phyloP scores from a whole-genome alignment of 371 early-diverging fungal species.

The Capillidium rhysosporum region DNA sequence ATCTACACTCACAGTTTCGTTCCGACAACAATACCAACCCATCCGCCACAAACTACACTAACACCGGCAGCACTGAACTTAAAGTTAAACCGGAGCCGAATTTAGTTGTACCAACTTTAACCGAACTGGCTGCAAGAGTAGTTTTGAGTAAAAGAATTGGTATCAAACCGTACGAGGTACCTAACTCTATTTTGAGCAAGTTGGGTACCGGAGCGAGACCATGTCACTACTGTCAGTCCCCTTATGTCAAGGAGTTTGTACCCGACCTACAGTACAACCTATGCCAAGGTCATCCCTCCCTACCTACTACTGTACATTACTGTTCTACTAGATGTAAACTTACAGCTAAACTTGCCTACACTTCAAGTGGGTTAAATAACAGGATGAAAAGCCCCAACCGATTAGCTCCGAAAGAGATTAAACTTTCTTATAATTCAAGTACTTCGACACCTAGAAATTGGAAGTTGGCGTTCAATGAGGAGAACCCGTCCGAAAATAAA shows the following conservation, averaged over 20 bases:
- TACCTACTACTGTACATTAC: not conserved
- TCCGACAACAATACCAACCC: not conserved
- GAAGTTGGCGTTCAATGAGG: not conserved
- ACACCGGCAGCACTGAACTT: not conserved
- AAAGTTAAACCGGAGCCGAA: not conserved
- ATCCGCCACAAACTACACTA: not conserved
- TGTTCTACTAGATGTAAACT: not conserved
- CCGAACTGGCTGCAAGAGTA: slow-evolving; percentile 16
- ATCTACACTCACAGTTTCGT: too few species aligned
- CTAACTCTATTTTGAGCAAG: not conserved
- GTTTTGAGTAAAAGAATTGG: slow-evolving; percentile 10
- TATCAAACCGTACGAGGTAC: slow-evolving; percentile 8
- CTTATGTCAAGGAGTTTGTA: slow-evolving; percentile 38
- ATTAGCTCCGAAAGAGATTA: not conserved
- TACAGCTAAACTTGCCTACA: not conserved
- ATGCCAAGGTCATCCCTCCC: slow-evolving; percentile 1
- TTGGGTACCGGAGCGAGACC: slow-evolving; percentile 13
- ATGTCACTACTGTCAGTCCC: slow-evolving; percentile 23
- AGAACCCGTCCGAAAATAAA: not conserved
- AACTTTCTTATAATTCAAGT: not conserved
- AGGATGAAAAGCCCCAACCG: not conserved
- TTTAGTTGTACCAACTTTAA: slow-evolving; percentile 17
- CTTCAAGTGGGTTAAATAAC: not conserved
- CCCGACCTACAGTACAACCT: slow-evolving; percentile 11
- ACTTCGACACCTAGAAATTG: not conserved